Percentiles rank a stretch among this genome's conserved stretches.
Conservation (phyloP, 495 filamentous ascomycete species). For the Rhypophila decipiens region DNA sequence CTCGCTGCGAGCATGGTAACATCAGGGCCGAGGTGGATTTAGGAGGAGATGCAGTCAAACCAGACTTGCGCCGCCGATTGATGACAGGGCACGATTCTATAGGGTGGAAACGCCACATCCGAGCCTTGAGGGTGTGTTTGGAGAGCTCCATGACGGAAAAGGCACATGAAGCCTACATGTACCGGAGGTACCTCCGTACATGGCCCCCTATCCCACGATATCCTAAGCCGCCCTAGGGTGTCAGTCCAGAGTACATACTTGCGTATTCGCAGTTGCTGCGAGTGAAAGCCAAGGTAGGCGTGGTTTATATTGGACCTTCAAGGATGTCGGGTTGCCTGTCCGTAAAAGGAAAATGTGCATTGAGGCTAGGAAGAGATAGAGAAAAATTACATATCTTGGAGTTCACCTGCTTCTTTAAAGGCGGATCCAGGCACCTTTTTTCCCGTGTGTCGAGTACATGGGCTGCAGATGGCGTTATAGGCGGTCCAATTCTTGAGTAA, state of each 20-base stretch:
- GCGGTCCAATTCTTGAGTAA: no score
- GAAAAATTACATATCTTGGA: no score
- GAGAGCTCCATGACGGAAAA: slow-evolving; percentile 21
- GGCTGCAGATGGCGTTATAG: no score
- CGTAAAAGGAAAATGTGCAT: neutral
- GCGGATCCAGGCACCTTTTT: no score
- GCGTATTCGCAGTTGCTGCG: neutral
- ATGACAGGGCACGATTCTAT: slow-evolving; percentile 36
- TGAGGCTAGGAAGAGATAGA: no score
- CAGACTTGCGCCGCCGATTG: slow-evolving; percentile 27
- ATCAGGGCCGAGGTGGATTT: slow-evolving; percentile 18
- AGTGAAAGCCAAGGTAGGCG: no score
- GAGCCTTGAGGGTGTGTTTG: slow-evolving; percentile 17
- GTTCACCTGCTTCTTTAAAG: no score
- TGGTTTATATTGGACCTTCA: neutral
- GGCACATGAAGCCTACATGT: slow-evolving; percentile 22
- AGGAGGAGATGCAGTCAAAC: slow-evolving; percentile 26
- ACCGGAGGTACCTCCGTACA: neutral
- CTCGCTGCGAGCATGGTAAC: slow-evolving; percentile 26
- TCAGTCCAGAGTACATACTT: neutral
- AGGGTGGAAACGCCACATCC: slow-evolving; percentile 24
- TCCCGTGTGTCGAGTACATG: no score
- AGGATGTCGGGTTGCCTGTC: neutral
- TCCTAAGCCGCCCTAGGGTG: slow-evolving; percentile 12
- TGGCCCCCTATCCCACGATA: neutral